A percentile compares a stretch with the other conserved stretches of the same genome.
Evolutionary conservation across 2,329 filamentous ascomycete genomes (phyloP).

Genomic region (Xylaria sp.): DNA sequence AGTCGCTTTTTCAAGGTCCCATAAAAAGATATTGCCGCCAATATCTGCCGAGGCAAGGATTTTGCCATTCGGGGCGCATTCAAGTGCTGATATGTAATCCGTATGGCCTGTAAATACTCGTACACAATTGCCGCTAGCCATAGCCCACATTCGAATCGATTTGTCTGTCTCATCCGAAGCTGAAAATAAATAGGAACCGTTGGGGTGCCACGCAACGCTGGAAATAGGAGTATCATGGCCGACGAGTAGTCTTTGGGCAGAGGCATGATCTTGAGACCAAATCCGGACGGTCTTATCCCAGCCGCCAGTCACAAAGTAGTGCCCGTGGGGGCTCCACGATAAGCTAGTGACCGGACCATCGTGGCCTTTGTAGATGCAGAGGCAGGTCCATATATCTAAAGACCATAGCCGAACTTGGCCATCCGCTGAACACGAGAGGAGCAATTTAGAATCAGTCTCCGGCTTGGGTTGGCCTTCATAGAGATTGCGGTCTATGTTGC

Average conservation of each 20-base stretch:
- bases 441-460: conserved; percentile 73
- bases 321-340: conserved; percentile 90
- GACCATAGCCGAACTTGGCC: conserved; percentile 93
- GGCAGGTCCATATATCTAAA: conserved; percentile 88
- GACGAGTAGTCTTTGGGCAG: conserved; percentile 86
- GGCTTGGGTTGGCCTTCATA: conserved; percentile 61
- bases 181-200: conserved; percentile 93
- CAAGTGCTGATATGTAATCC: conserved; percentile 84
- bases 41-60: conserved; percentile 91
- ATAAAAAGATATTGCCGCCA: conserved; percentile 89
- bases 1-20: conserved; percentile 89
- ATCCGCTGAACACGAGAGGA: conserved; percentile 89
- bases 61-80: conserved; percentile 88
- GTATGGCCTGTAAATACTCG: conserved; percentile 93
- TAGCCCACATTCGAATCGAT: conserved; percentile 96
- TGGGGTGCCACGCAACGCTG: conserved; percentile 91
- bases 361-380: conserved; percentile 94
- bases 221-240: conserved; percentile 96
- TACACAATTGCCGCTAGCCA: conserved; percentile 87
- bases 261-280: conserved; percentile 93
- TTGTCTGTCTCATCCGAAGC: conserved; percentile 87
- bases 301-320: conserved; percentile 91
- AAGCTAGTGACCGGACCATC: conserved; percentile 90
- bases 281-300: conserved; percentile 91
- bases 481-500: conserved; percentile 60